Evolutionary conservation across 176 grass and related monocot genomes (phyloP).

Genomic region (Coix lacrymajobi): DNA sequence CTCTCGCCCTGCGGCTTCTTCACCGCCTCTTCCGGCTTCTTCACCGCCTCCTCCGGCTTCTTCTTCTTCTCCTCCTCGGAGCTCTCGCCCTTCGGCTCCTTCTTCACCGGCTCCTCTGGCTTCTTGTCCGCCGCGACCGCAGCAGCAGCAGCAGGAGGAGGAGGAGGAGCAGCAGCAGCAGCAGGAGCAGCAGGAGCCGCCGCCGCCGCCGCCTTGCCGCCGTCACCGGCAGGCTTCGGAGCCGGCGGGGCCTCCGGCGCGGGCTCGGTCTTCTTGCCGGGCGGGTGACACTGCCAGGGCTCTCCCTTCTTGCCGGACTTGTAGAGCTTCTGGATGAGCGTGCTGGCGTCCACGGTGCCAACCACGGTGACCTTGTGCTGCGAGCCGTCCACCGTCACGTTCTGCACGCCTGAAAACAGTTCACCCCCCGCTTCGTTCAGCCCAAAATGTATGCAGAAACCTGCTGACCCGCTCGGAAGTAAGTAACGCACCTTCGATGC

Average conservation of each 20-base stretch:
- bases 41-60: constrained; percentile 19
- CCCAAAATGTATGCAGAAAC: neutral
- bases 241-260: neutral
- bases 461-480: no score
- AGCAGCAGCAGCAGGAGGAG: neutral
- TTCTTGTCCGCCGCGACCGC: constrained; percentile 30
- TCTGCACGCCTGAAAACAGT: constrained; percentile 59
- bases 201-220: constrained; percentile 39
- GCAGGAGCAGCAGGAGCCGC: neutral
- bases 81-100: neutral
- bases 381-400: constrained; percentile 45
- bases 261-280: constrained; percentile 1
- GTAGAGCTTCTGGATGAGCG: constrained; percentile 48
- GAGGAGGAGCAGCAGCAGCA: neutral
- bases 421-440: no score
- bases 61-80: constrained; percentile 18
- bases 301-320: constrained; percentile 73
- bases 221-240: constrained; percentile 10
- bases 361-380: constrained; percentile 78
- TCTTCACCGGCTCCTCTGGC: constrained; percentile 8
- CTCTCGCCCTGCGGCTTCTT: neutral
- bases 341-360: constrained; percentile 40
- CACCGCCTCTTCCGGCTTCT: neutral
- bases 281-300: constrained; percentile 30
- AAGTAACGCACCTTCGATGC: constrained; percentile 60